Percentiles rank a stretch among this genome's conserved stretches.
Evolutionary conservation across 1,284 basidiomycete genomes (phyloP).

Genomic region (Phylloboletellus chloephorus): DNA sequence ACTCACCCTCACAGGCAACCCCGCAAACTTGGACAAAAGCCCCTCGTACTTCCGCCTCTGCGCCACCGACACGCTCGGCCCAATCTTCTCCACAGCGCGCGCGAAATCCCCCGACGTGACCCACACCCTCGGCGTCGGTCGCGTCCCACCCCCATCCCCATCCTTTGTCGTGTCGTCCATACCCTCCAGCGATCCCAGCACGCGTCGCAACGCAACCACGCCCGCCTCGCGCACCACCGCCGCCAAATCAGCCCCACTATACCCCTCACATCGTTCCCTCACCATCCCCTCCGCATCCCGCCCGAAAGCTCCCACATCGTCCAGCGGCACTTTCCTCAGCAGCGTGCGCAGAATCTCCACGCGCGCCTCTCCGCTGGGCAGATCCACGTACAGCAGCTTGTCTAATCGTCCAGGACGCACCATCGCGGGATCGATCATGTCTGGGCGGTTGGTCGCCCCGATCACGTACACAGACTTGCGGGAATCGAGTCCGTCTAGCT

Average conservation of each 20-base stretch:
- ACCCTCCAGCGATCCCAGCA: constrained; percentile 54
- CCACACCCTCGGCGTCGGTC: constrained; percentile 29
- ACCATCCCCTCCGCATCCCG: constrained; percentile 45
- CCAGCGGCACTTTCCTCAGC: constrained; percentile 70
- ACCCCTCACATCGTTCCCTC: constrained; percentile 69
- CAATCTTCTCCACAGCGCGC: constrained; percentile 75
- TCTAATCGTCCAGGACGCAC: constrained; percentile 93
- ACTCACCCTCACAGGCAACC: constrained; percentile 46
- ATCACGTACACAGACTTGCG: constrained; percentile 94
- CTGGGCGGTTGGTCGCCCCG: constrained; percentile 96
- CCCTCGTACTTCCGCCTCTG: constrained; percentile 83
- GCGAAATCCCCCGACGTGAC: constrained; percentile 69
- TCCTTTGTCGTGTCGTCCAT: constrained; percentile 33
- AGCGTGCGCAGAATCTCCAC: constrained; percentile 79
- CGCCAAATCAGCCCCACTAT: constrained; percentile 86
- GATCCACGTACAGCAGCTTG: constrained; percentile 94
- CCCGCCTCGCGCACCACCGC: constrained; percentile 88
- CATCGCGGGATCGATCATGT: constrained; percentile 99
- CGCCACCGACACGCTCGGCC: constrained; percentile 77
- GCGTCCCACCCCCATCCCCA: constrained; percentile 12
- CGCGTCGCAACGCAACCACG: constrained; percentile 72
- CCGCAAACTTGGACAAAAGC: constrained; percentile 76
- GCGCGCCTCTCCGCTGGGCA: constrained; percentile 83
- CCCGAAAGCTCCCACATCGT: constrained; percentile 24
- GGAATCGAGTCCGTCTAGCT: constrained; percentile 90